Conservation (phyloP, 1,139 yeast genomes). For the Blastobotrys malaysiensis region DNA sequence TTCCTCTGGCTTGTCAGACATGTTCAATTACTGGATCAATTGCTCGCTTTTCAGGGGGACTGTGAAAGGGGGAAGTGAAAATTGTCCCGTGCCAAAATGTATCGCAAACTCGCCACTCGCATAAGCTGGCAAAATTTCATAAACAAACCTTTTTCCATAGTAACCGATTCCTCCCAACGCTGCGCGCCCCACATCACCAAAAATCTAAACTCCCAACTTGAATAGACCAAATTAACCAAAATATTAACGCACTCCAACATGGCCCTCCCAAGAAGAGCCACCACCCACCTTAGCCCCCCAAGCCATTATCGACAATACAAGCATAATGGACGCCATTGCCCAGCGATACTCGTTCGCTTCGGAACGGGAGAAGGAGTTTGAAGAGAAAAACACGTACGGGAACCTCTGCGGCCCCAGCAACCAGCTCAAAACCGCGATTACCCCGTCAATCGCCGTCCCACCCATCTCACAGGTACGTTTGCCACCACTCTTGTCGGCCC, state of each 20-base stretch:
- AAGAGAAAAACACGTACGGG: slow-evolving; percentile 1
- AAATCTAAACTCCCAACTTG: neutral
- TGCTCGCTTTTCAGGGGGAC: neutral
- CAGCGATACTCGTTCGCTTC: slow-evolving; percentile 17
- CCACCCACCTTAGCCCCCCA: neutral
- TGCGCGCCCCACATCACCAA: neutral
- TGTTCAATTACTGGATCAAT: slow-evolving; percentile 8
- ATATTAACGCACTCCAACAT: neutral
- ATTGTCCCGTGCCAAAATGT: neutral
- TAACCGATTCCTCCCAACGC: slow-evolving; percentile 3
- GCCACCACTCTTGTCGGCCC: slow-evolving; percentile 1
- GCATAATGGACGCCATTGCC: slow-evolving; percentile 24
- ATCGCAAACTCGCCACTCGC: too few species aligned
- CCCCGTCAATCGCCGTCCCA: slow-evolving; percentile 70
- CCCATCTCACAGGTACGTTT: slow-evolving; percentile 58
- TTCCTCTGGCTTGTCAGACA: slow-evolving; percentile 17
- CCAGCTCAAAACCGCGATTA: slow-evolving; percentile 13
- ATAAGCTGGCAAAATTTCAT: neutral
- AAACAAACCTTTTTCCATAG: slow-evolving; percentile 1
- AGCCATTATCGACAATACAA: slow-evolving; percentile 6
- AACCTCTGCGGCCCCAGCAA: neutral
- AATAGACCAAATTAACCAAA: neutral
- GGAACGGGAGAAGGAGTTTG: slow-evolving; percentile 4
- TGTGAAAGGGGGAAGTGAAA: neutral
- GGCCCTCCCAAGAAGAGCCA: slow-evolving; percentile 1